Evolutionary conservation across 2,329 filamentous ascomycete genomes (phyloP).

Genomic region (Phialocephala sp.): DNA sequence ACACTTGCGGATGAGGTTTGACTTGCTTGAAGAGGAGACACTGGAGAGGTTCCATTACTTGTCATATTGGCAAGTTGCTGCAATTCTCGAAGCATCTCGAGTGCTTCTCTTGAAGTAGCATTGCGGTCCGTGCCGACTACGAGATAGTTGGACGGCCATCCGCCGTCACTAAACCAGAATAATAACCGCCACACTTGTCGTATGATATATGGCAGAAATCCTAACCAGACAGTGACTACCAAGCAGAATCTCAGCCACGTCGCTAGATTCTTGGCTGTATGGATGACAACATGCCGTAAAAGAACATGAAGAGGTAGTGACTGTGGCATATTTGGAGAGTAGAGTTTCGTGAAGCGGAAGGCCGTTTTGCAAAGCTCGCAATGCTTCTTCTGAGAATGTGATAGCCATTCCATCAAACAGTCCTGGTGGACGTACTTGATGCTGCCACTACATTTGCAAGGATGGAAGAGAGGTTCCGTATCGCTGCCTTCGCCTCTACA

Average conservation of each 20-base stretch:
- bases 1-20: conserved; percentile 48
- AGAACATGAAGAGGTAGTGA: conserved; percentile 83
- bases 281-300: conserved; percentile 75
- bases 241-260: conserved; percentile 80
- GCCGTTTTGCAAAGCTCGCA: conserved; percentile 99
- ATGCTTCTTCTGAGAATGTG: conserved; percentile 98
- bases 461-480: conserved; percentile 90
- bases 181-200: conserved; percentile 90
- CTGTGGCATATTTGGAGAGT: conserved; percentile 90
- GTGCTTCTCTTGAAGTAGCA: conserved; percentile 29
- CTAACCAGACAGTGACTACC: conserved; percentile 86
- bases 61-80: conserved; percentile 33
- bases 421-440: conserved; percentile 99
- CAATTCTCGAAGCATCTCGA: conserved; percentile 36
- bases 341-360: conserved; percentile 97
- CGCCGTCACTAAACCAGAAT: conserved; percentile 70
- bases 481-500: conserved; percentile 86
- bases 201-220: conserved; percentile 88
- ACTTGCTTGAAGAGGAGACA: conserved; percentile 37
- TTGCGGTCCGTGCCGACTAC: conserved; percentile 22
- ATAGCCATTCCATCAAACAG: conserved; percentile 98
- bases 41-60: conserved; percentile 41
- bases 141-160: conserved; percentile 37
- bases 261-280: conserved; percentile 72
- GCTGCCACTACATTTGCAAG: conserved; percentile 98